These are phyloP conservation scores for Yueomyces sinensis DNA, from an alignment of 805 yeast genomes.

Conservation along the genomic window DNA sequence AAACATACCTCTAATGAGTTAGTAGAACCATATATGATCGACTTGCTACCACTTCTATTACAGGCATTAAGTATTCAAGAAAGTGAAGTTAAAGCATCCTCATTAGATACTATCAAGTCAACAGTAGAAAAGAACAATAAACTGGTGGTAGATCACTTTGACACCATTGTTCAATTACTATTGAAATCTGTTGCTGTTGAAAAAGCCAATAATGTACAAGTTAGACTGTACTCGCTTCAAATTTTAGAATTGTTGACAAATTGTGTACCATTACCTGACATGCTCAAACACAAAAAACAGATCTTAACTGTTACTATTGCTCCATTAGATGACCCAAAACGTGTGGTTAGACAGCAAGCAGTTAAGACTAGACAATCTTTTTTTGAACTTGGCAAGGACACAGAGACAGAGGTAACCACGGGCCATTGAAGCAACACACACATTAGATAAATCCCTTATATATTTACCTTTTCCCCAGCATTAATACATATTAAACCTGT, in stretches of 20 bases:
- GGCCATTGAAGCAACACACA: slow-evolving; percentile 19
- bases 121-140: slow-evolving; percentile 43
- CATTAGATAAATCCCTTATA: no score
- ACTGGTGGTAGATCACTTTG: slow-evolving; percentile 39
- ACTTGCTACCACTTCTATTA: slow-evolving; percentile 58
- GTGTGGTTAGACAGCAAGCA: slow-evolving; percentile 64
- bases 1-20: slow-evolving; percentile 51
- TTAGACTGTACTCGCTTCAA: slow-evolving; percentile 43
- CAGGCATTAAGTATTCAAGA: slow-evolving; percentile 42
- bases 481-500: no score
- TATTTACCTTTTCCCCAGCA: no score
- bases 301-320: slow-evolving; percentile 35
- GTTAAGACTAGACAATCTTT: slow-evolving; percentile 70
- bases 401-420: background rate
- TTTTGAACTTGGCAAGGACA: slow-evolving; percentile 37
- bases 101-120: slow-evolving; percentile 44
- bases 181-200: slow-evolving; percentile 21
- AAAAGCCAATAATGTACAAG: slow-evolving; percentile 28
- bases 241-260: slow-evolving; percentile 39
- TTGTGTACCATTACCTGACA: slow-evolving; percentile 26
- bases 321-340: slow-evolving; percentile 58
- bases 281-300: slow-evolving; percentile 38
- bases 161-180: slow-evolving; percentile 43
- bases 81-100: slow-evolving; percentile 41
- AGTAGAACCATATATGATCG: slow-evolving; percentile 47